Percentiles rank a stretch among this genome's conserved stretches.
These are phyloP conservation scores for Zasmidium angulare DNA, from an alignment of 2,329 filamentous ascomycete species.

Conservation along the genomic window DNA sequence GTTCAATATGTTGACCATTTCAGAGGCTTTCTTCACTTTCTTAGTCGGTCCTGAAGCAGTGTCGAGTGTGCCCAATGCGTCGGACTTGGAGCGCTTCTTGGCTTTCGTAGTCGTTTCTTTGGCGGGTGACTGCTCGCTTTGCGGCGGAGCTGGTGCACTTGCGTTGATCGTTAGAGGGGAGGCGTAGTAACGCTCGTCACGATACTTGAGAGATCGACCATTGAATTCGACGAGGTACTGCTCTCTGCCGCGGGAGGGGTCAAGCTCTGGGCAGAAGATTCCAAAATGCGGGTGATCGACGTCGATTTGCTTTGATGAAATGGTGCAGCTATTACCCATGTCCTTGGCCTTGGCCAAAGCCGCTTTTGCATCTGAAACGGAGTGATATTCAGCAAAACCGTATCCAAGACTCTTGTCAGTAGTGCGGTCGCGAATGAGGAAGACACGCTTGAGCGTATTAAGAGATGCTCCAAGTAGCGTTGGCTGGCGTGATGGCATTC, in stretches of 20 bases:
- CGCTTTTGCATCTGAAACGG: conserved; percentile 69
- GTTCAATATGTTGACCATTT: neutral
- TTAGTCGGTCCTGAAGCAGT: conserved; percentile 49
- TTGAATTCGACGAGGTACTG: conserved; percentile 17
- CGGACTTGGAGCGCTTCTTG: conserved; percentile 18
- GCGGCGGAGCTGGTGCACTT: conserved; percentile 15
- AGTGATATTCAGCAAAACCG: conserved; percentile 81
- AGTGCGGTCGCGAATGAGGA: conserved; percentile 71
- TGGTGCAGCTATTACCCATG: conserved; percentile 69
- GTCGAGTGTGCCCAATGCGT: conserved; percentile 10
- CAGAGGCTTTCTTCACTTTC: conserved; percentile 49
- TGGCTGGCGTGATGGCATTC: neutral
- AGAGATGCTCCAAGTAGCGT: conserved; percentile 54
- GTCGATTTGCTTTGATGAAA: conserved; percentile 69
- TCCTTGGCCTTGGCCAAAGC: conserved; percentile 71
- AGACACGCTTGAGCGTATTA: conserved; percentile 72
- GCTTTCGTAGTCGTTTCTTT: conserved; percentile 3
- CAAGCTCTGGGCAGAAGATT: conserved; percentile 59
- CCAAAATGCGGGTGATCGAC: conserved; percentile 79
- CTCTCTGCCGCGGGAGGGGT: conserved; percentile 38
- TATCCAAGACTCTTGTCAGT: conserved; percentile 75
- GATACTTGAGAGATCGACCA: conserved; percentile 22
- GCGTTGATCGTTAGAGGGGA: conserved; percentile 21
- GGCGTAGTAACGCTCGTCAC: conserved; percentile 26
- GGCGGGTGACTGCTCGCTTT: neutral